A percentile compares a stretch with the other conserved stretches of the same genome.
These are phyloP conservation scores for Neurospora pannonica DNA, from an alignment of 495 filamentous ascomycete genomes.

Conservation along the genomic window DNA sequence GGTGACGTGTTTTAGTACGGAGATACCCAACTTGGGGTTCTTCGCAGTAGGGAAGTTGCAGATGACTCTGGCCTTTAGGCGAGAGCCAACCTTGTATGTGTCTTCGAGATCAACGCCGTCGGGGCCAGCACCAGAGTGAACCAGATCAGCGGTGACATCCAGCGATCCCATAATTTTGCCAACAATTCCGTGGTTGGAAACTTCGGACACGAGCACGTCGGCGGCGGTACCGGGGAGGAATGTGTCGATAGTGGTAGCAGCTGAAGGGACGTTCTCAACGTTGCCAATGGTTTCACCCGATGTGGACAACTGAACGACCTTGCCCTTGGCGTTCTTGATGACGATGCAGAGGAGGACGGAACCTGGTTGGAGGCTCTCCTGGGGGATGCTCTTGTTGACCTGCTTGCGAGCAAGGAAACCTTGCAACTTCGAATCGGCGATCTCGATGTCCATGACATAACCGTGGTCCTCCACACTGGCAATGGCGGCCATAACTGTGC, in stretches of 20 bases:
- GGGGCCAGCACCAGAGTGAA: constrained; percentile 71
- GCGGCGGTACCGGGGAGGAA: constrained; percentile 85
- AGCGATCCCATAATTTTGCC: constrained; percentile 91
- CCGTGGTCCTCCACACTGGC: constrained; percentile 91
- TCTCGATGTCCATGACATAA: constrained; percentile 81
- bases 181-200: constrained; percentile 43
- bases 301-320: constrained; percentile 77
- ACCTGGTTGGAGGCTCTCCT: constrained; percentile 54
- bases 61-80: constrained; percentile 77
- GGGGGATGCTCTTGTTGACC: constrained; percentile 53
- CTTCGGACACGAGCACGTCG: constrained; percentile 72
- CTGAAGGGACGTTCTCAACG: constrained; percentile 54
- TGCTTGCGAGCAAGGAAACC: constrained; percentile 91
- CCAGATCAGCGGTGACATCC: constrained; percentile 77
- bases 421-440: constrained; percentile 54
- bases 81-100: constrained; percentile 69
- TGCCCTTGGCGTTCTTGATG: constrained; percentile 64
- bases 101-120: constrained; percentile 54
- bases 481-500: constrained; percentile 77
- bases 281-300: constrained; percentile 60
- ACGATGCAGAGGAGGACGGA: constrained; percentile 76
- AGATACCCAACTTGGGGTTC: constrained; percentile 73
- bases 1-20: constrained; percentile 72
- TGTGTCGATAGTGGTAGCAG: constrained; percentile 78
- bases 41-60: constrained; percentile 73